These are phyloP conservation scores for Candida manassasensis DNA, from an alignment of 805 yeast species.

Conservation along the genomic window DNA sequence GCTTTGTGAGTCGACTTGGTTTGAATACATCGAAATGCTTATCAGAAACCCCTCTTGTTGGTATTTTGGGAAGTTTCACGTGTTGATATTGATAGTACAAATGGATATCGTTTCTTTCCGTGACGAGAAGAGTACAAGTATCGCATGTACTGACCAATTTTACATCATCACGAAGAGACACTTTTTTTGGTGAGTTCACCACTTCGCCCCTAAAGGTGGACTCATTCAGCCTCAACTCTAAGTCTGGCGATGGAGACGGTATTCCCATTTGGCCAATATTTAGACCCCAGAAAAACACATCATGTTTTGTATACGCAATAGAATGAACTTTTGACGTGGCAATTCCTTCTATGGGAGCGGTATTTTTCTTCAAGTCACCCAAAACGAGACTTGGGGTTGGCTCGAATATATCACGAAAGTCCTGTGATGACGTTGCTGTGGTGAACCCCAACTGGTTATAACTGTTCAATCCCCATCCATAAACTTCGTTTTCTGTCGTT, in stretches of 20 bases:
- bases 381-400: conserved; percentile 36
- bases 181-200: conserved; percentile 34
- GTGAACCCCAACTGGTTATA: conserved; percentile 59
- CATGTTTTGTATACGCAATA: conserved; percentile 47
- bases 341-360: conserved; percentile 34
- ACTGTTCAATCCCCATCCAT: conserved; percentile 75
- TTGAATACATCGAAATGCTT: conserved; percentile 50
- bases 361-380: conserved; percentile 40
- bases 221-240: conserved; percentile 25
- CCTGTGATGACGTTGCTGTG: conserved; percentile 15
- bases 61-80: conserved; percentile 41
- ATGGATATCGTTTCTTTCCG: conserved; percentile 55
- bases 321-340: conserved; percentile 70
- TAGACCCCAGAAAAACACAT: conserved; percentile 67
- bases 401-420: conserved; percentile 25
- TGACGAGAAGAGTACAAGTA: conserved; percentile 60
- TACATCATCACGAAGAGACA: conserved; percentile 46
- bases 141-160: conserved; percentile 62
- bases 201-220: conserved; percentile 33
- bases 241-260: conserved; percentile 12
- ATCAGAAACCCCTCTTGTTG: conserved; percentile 32
- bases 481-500: conserved; percentile 49
- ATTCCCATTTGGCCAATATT: conserved; percentile 81
- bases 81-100: conserved; percentile 56
- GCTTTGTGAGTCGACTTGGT: conserved; percentile 47